phyloP scores from a whole-genome alignment of 768 basidiomycete species.

The Boletus barrowsii region DNA sequence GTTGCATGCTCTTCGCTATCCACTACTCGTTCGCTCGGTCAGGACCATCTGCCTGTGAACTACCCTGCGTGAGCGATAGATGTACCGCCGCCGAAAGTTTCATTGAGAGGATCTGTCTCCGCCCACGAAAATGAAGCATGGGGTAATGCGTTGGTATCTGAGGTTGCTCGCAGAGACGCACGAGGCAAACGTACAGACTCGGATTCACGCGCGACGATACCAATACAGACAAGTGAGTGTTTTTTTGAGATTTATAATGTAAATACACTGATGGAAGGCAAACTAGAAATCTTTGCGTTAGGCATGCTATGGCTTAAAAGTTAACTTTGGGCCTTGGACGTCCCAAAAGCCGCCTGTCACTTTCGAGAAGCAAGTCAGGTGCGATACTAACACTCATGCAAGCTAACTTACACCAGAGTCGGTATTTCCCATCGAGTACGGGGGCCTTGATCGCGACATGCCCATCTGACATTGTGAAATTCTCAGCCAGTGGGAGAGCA shows the following conservation, averaged over 20 bases:
- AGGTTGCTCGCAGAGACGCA: constrained; percentile 82
- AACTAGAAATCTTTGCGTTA: no score
- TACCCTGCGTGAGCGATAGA: constrained; percentile 80
- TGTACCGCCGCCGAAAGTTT: constrained; percentile 85
- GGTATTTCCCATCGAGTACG: no score
- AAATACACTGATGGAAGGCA: no score
- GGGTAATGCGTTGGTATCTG: constrained; percentile 70
- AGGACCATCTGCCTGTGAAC: constrained; percentile 64
- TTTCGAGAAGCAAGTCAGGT: no score
- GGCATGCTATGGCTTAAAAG: no score
- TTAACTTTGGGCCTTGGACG: no score
- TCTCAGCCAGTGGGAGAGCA: no score
- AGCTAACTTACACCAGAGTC: no score
- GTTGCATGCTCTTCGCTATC: constrained; percentile 42
- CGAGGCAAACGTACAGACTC: constrained; percentile 76
- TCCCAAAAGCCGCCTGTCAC: rapidly evolving
- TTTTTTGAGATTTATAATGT: no score
- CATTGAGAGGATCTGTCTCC: constrained; percentile 82
- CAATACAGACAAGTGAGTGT: constrained; percentile 86
- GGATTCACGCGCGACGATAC: constrained; percentile 94
- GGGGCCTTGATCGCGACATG: no score
- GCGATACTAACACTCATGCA: no score
- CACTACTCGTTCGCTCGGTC: constrained; percentile 81
- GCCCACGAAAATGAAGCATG: constrained; percentile 57
- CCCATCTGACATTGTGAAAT: no score